Evolutionary conservation across 78 protist species (phyloP).

Genomic region (Chrysochromulina tobinii): DNA sequence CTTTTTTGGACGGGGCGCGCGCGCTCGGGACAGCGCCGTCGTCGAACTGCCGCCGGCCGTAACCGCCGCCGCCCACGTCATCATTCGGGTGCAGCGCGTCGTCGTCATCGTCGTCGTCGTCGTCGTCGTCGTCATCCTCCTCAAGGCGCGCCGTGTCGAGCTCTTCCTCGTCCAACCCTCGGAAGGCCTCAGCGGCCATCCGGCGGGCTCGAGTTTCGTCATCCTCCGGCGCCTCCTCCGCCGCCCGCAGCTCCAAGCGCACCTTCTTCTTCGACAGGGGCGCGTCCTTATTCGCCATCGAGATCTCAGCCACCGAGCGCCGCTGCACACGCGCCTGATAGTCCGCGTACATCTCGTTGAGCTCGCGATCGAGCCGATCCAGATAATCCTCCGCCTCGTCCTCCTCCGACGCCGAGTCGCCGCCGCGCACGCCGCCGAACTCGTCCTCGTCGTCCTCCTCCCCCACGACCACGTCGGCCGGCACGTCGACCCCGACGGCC

Average conservation of each 20-base stretch:
- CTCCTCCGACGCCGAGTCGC: not conserved
- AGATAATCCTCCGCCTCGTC: not conserved
- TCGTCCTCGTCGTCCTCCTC: constrained; percentile 32
- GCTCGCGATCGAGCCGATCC: not conserved
- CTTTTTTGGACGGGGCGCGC: too few relatives aligned
- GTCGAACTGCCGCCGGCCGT: too few relatives aligned
- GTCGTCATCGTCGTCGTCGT: not conserved
- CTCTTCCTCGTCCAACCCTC: not conserved
- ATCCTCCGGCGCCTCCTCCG: too few relatives aligned
- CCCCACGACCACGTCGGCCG: not conserved
- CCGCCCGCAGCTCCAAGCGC: not conserved
- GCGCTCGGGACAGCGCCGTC: too few relatives aligned
- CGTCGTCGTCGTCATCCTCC: constrained; percentile 24
- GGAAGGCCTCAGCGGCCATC: too few relatives aligned
- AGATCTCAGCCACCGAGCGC: not conserved
- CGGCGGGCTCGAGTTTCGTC: too few relatives aligned
- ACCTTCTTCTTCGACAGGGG: not conserved
- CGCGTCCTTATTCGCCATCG: not conserved
- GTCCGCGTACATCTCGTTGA: not conserved
- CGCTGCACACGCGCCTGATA: not conserved
- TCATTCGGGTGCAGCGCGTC: not conserved
- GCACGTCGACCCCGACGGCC: not conserved
- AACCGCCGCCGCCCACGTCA: too few relatives aligned
- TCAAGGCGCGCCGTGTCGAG: not conserved
- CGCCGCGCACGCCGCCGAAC: not conserved